Conservation (phyloP, 352 stramenopile species). For the Pythium sukuiense region DNA sequence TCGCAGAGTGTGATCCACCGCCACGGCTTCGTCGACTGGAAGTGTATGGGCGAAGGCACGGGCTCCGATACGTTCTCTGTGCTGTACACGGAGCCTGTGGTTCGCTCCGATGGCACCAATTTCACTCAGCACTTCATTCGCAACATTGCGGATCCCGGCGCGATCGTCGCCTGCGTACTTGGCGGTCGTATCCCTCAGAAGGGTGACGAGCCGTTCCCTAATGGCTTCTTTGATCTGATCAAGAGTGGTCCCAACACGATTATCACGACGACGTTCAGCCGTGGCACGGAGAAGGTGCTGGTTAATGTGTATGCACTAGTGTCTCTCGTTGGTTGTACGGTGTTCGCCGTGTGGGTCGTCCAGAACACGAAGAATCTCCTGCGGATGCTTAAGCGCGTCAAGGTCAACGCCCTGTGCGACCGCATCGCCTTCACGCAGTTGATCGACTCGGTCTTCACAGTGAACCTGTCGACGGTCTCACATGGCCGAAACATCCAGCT, state of each 20-base stretch:
- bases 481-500: slow-evolving; percentile 20
- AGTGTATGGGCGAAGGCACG: slow-evolving; percentile 17
- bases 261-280: slow-evolving; percentile 22
- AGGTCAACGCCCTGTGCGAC: slow-evolving; percentile 4
- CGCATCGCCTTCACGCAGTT: slow-evolving; percentile 11
- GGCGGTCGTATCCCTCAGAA: slow-evolving; percentile 18
- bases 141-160: slow-evolving; percentile 3
- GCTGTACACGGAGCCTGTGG: slow-evolving; percentile 6
- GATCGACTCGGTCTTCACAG: slow-evolving; percentile 3
- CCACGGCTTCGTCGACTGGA: slow-evolving; percentile 13
- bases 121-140: background rate
- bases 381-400: slow-evolving; percentile 11
- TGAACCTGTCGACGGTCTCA: slow-evolving; percentile 15
- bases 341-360: slow-evolving; percentile 16
- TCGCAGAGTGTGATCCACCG: slow-evolving; percentile 12
- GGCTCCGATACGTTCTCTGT: slow-evolving; percentile 8
- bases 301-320: slow-evolving; percentile 22
- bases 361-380: slow-evolving; percentile 7
- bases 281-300: slow-evolving; percentile 19
- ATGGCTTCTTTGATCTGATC: slow-evolving; percentile 19
- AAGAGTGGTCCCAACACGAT: slow-evolving; percentile 19
- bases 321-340: slow-evolving; percentile 10
- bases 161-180: slow-evolving; percentile 18
- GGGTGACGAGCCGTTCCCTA: slow-evolving; percentile 16
- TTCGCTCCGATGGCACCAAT: slow-evolving; percentile 1